A percentile compares a stretch with the other conserved stretches of the same genome.
phyloP scores from a whole-genome alignment of 495 filamentous ascomycete genomes.

The Neurospora sp. region DNA sequence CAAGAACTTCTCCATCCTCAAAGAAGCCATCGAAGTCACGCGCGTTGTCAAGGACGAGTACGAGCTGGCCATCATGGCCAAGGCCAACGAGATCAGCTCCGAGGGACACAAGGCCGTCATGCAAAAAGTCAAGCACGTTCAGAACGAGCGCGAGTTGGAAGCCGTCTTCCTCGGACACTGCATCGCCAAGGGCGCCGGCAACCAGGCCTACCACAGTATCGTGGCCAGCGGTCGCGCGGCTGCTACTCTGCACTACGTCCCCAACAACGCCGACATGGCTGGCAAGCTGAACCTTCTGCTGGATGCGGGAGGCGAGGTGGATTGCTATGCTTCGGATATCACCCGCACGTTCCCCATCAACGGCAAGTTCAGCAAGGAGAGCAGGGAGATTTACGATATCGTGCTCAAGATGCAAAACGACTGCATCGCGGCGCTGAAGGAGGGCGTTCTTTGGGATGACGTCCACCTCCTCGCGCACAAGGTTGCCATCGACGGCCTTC shows the following conservation, averaged over 20 bases:
- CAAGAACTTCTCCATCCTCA: conserved; percentile 52
- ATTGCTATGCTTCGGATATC: conserved; percentile 77
- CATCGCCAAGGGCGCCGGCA: conserved; percentile 59
- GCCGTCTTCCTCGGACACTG: conserved; percentile 66
- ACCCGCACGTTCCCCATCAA: conserved; percentile 81
- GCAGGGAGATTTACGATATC: conserved; percentile 70
- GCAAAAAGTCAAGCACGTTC: conserved; percentile 49
- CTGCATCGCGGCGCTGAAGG: conserved; percentile 63
- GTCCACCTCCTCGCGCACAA: conserved; percentile 70
- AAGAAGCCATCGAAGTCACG: conserved; percentile 64
- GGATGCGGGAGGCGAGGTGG: conserved; percentile 75
- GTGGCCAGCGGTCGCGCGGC: conserved; percentile 66
- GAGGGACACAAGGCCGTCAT: conserved; percentile 65
- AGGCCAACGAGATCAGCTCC: conserved; percentile 75
- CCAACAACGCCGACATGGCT: conserved; percentile 58
- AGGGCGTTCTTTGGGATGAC: conserved; percentile 74
- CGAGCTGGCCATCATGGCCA: conserved; percentile 72
- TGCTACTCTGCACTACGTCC: conserved; percentile 79
- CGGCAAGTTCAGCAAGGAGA: conserved; percentile 65
- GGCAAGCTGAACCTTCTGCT: conserved; percentile 67
- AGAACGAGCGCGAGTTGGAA: conserved; percentile 76
- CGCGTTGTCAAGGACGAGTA: conserved; percentile 77
- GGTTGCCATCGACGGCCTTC: conserved; percentile 70
- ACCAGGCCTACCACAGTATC: conserved; percentile 81
- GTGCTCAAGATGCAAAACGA: conserved; percentile 77